Conservation (phyloP, 2,329 filamentous ascomycete genomes). For the Onygenales sp. region DNA sequence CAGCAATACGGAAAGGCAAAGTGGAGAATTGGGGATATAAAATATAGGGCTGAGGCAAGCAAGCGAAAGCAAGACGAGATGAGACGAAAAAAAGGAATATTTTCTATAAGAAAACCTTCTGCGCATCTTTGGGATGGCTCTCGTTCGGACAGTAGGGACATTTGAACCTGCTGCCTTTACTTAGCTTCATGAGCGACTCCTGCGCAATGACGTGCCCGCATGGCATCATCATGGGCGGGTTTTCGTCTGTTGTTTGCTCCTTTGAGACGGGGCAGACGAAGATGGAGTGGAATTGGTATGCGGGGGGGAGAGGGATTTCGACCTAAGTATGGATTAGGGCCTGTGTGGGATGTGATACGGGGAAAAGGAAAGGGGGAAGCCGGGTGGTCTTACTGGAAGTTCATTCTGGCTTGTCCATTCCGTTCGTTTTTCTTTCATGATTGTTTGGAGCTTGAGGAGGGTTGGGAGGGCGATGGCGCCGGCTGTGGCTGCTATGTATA, state of each 20-base stretch:
- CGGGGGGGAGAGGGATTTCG: constrained; percentile 55
- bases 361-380: constrained; percentile 26
- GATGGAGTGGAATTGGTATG: constrained; percentile 78
- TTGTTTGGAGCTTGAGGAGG: constrained; percentile 76
- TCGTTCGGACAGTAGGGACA: constrained; percentile 93
- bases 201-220: constrained; percentile 90
- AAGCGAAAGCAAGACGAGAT: background rate
- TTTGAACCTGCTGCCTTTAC: constrained; percentile 75
- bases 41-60: background rate
- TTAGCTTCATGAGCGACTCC: constrained; percentile 70
- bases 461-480: constrained; percentile 85
- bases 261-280: constrained; percentile 97
- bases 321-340: constrained; percentile 31
- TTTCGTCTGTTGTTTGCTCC: constrained; percentile 84
- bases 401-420: constrained; percentile 93
- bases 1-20: no score
- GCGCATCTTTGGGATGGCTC: constrained; percentile 66
- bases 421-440: constrained; percentile 80
- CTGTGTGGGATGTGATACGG: background rate
- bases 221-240: constrained; percentile 93
- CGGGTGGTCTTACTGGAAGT: constrained; percentile 59
- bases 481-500: constrained; percentile 87
- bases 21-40: background rate
- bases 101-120: constrained; percentile 56
- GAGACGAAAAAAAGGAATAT: background rate